Percentiles rank a stretch among this genome's conserved stretches.
phyloP scores from a whole-genome alignment of 2,329 filamentous ascomycete genomes.

The Calonectria fujianensis region DNA sequence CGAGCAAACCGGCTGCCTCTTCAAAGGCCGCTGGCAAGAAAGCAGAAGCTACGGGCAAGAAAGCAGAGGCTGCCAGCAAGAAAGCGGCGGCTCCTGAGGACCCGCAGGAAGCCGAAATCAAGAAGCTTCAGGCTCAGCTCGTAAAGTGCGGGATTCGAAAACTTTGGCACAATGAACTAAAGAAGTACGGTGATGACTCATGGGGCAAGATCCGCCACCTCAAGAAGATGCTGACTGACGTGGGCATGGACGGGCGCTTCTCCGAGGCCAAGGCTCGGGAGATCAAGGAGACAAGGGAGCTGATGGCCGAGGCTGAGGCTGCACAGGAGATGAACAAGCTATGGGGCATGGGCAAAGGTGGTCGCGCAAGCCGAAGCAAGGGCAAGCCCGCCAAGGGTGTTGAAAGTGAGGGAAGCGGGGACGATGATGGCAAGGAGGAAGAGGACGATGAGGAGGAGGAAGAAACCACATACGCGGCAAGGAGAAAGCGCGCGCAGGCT shows the following conservation, averaged over 20 bases:
- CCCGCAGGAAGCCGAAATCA: constrained; percentile 86
- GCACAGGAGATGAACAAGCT: constrained; percentile 87
- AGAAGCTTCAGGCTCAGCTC: constrained; percentile 89
- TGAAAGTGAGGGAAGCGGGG: constrained; percentile 56
- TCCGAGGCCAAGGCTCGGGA: constrained; percentile 88
- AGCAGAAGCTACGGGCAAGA: constrained; percentile 48
- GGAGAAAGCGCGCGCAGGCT: constrained; percentile 68
- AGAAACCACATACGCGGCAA: constrained; percentile 63
- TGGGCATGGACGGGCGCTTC: constrained; percentile 92
- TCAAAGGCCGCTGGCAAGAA: constrained; percentile 56
- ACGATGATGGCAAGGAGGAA: constrained; percentile 53
- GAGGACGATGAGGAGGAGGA: constrained; percentile 56
- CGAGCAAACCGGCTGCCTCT: constrained; percentile 53
- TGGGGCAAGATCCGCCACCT: constrained; percentile 90
- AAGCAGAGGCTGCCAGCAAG: constrained; percentile 45
- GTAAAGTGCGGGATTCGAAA: constrained; percentile 94
- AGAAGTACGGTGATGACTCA: constrained; percentile 80
- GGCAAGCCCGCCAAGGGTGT: constrained; percentile 57
- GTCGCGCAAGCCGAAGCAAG: constrained; percentile 65
- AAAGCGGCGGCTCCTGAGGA: constrained; percentile 64
- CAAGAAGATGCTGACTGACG: constrained; percentile 84
- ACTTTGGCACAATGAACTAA: constrained; percentile 91
- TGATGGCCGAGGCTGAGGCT: constrained; percentile 88
- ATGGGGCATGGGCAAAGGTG: constrained; percentile 78
- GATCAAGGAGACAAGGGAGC: constrained; percentile 91